Evolutionary conservation across 768 basidiomycete species (phyloP).

Genomic region (Boletus rufocinnamomeus): DNA sequence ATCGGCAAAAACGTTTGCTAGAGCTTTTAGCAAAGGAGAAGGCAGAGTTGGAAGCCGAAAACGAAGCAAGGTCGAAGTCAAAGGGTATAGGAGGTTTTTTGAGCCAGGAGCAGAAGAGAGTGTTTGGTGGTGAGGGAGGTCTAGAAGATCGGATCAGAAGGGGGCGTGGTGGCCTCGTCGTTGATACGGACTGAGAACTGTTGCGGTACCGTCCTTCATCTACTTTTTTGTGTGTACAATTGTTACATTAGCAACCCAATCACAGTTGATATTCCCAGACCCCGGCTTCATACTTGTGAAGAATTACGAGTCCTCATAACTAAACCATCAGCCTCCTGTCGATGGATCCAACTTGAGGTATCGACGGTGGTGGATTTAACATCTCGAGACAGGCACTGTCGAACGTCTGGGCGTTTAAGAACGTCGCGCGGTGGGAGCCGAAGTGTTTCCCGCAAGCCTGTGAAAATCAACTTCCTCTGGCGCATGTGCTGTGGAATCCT

Average conservation of each 20-base stretch:
- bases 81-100: conserved; percentile 83
- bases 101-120: conserved; percentile 79
- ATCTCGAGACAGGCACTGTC: background rate
- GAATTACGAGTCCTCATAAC: background rate
- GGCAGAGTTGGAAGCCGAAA: conserved; percentile 73
- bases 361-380: background rate
- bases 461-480: background rate
- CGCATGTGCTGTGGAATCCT: background rate
- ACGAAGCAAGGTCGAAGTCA: conserved; percentile 62
- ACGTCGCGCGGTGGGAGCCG: background rate
- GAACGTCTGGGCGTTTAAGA: background rate
- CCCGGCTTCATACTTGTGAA: background rate
- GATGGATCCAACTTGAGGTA: background rate
- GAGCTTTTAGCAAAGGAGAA: conserved; percentile 74
- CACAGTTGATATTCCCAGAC: conserved; percentile 2
- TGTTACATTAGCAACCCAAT: conserved; percentile 7
- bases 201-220: conserved; percentile 4
- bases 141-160: conserved; percentile 78
- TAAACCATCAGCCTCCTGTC: background rate
- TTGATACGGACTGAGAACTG: conserved; percentile 43
- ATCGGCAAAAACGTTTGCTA: conserved; percentile 73
- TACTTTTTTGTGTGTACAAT: conserved; percentile 8
- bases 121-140: conserved; percentile 77
- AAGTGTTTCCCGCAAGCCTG: background rate
- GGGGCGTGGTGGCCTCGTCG: conserved; percentile 70